These are phyloP conservation scores for Artemisia argyi DNA, from an alignment of 129 eudicot genomes.

Conservation along the genomic window DNA sequence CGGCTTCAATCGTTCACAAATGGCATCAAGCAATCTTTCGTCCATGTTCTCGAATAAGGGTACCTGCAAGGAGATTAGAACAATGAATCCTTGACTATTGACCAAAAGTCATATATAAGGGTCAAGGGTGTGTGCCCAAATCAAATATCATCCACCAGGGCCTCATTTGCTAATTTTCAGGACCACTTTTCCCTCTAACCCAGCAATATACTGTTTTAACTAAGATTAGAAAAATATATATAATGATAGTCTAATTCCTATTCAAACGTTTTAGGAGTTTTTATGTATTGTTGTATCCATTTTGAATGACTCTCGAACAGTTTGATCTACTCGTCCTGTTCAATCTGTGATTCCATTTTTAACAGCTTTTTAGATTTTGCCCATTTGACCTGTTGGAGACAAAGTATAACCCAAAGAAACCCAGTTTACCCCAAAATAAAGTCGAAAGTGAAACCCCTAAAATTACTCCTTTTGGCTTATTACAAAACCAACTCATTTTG, in stretches of 20 bases:
- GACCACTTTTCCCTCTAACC: too few relatives aligned
- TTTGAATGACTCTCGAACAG: too few relatives aligned
- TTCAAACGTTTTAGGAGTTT: neutral
- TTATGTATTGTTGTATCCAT: neutral
- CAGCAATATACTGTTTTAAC: too few relatives aligned
- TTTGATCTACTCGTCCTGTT: neutral
- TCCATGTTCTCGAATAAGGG: constrained; percentile 95
- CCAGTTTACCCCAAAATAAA: neutral
- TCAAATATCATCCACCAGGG: too few relatives aligned
- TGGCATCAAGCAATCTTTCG: constrained; percentile 87
- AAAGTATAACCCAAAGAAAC: neutral
- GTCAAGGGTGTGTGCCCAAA: too few relatives aligned
- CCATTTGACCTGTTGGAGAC: neutral
- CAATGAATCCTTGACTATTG: neutral
- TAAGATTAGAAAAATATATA: too few relatives aligned
- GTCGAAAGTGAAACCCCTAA: neutral
- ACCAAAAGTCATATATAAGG: neutral
- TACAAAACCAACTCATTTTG: constrained; percentile 2
- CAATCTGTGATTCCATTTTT: neutral
- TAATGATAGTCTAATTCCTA: neutral
- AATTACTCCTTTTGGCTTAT: neutral
- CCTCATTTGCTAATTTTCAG: too few relatives aligned
- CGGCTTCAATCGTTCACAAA: constrained; percentile 93
- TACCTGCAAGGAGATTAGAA: constrained; percentile 47
- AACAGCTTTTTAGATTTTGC: neutral